Evolutionary conservation across 164 flowering plant genomes (phyloP).

Genomic region (grape (Vitis vinifera)): DNA sequence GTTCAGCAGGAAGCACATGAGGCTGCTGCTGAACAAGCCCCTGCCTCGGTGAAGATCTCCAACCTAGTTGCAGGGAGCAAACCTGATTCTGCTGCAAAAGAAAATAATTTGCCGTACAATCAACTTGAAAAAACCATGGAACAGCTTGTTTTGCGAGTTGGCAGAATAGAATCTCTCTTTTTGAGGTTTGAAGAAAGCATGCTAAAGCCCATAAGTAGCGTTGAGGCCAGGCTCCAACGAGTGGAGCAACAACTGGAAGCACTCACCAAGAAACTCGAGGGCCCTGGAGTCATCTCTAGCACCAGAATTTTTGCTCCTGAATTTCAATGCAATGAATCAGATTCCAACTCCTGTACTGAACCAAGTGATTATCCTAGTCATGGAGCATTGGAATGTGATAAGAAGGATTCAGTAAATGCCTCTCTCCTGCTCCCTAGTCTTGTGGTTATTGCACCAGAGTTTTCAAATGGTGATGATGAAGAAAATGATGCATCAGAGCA

Average conservation of each 20-base stretch:
- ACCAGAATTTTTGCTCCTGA: slow-evolving; percentile 54
- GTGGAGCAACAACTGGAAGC: slow-evolving; percentile 67
- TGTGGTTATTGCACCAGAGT: slow-evolving; percentile 63
- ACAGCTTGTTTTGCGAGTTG: slow-evolving; percentile 66
- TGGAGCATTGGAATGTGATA: slow-evolving; percentile 23
- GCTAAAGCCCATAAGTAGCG: slow-evolving; percentile 64
- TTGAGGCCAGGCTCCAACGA: slow-evolving; percentile 68
- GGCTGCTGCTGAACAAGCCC: slow-evolving; percentile 3
- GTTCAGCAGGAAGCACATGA: slow-evolving; percentile 13
- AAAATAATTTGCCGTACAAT: background rate
- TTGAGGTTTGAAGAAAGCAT: slow-evolving; percentile 76
- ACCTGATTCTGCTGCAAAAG: slow-evolving; percentile 6
- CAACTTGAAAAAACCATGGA: slow-evolving; percentile 52
- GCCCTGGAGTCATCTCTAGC: slow-evolving; percentile 27
- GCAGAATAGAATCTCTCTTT: slow-evolving; percentile 61
- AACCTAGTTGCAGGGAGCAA: slow-evolving; percentile 15
- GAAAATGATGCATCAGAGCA: slow-evolving; percentile 4
- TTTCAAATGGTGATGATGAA: slow-evolving; percentile 49
- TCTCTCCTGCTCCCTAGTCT: slow-evolving; percentile 38
- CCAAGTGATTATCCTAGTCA: slow-evolving; percentile 10
- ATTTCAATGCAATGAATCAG: slow-evolving; percentile 41
- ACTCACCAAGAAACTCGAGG: slow-evolving; percentile 33
- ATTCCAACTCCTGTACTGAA: slow-evolving; percentile 33
- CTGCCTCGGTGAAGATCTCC: slow-evolving; percentile 5
- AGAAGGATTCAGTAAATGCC: slow-evolving; percentile 22